These are phyloP conservation scores for Curvularia spicifera DNA, from an alignment of 2,329 filamentous ascomycete genomes.

Conservation along the genomic window DNA sequence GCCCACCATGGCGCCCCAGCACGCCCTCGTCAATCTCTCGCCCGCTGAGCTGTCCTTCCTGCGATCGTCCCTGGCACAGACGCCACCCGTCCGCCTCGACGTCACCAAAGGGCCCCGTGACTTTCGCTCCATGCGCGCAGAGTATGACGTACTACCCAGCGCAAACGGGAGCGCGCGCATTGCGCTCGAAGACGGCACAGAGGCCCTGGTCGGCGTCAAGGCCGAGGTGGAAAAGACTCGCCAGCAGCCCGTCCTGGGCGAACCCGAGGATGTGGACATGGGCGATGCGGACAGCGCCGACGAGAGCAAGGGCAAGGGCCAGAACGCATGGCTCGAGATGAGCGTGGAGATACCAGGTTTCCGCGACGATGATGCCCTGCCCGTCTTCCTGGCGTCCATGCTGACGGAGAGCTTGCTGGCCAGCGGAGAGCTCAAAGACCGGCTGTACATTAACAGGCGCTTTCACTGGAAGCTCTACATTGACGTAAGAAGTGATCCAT, in stretches of 20 bases:
- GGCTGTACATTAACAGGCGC: slow-evolving; percentile 83
- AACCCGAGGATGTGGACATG: slow-evolving; percentile 51
- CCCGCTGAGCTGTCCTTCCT: slow-evolving; percentile 97
- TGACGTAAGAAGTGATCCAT: slow-evolving; percentile 67
- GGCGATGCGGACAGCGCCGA: slow-evolving; percentile 42
- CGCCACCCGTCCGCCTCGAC: slow-evolving; percentile 87
- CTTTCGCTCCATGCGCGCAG: slow-evolving; percentile 88
- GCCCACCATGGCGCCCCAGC: slow-evolving; percentile 42
- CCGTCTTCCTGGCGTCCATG: slow-evolving; percentile 87
- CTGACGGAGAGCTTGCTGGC: slow-evolving; percentile 83
- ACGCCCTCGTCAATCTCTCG: slow-evolving; percentile 75
- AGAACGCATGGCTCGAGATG: slow-evolving; percentile 84
- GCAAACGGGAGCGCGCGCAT: slow-evolving; percentile 93
- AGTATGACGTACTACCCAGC: slow-evolving; percentile 86
- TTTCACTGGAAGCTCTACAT: slow-evolving; percentile 98
- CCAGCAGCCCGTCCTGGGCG: slow-evolving; percentile 32
- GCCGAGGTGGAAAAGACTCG: slow-evolving; percentile 84
- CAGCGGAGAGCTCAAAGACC: slow-evolving; percentile 69
- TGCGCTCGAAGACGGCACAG: slow-evolving; percentile 92
- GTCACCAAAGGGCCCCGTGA: slow-evolving; percentile 66
- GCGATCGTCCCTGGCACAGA: slow-evolving; percentile 80
- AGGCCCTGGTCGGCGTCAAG: slow-evolving; percentile 95
- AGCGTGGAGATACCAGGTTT: slow-evolving; percentile 89
- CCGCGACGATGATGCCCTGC: slow-evolving; percentile 88
- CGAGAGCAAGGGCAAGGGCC: slow-evolving; percentile 48